Conservation (phyloP, 169 alveolate species). For the Cyclospora cayetanensis region DNA sequence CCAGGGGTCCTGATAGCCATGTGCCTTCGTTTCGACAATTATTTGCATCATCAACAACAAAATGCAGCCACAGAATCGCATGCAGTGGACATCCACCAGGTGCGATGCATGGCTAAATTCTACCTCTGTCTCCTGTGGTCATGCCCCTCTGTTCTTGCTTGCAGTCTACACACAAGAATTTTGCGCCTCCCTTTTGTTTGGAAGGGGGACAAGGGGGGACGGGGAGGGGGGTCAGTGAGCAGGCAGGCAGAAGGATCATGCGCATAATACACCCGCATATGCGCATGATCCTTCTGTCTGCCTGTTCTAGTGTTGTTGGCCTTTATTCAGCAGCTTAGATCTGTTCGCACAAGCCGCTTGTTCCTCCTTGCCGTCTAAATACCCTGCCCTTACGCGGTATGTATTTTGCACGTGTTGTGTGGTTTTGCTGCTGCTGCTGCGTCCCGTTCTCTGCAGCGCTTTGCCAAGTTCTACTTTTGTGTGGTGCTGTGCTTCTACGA, state of each 20-base stretch:
- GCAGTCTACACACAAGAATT: no score
- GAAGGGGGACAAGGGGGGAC: no score
- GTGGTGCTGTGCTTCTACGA: constrained; percentile 85
- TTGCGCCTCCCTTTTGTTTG: no score
- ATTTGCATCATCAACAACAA: constrained; percentile 52
- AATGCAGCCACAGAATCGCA: not conserved
- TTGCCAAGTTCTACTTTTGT: constrained; percentile 81
- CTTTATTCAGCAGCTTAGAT: no score
- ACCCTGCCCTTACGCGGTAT: not conserved
- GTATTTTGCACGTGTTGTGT: not conserved
- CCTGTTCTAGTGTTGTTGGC: no score
- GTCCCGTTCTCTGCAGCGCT: constrained; percentile 22
- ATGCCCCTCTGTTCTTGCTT: no score
- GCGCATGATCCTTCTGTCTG: no score
- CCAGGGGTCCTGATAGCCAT: constrained; percentile 94
- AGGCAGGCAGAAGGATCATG: no score
- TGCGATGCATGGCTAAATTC: not conserved
- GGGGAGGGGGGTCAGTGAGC: no score
- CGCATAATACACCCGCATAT: no score
- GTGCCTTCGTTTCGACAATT: constrained; percentile 87
- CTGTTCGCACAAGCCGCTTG: no score
- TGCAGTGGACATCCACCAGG: constrained; percentile 65
- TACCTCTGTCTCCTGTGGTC: no score
- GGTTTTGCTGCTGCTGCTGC: not conserved
- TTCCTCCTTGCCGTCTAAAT: not conserved